Base-by-base conservation (phyloP, 306 rosid genomes). In the Sesbania bispinosa region DNA sequence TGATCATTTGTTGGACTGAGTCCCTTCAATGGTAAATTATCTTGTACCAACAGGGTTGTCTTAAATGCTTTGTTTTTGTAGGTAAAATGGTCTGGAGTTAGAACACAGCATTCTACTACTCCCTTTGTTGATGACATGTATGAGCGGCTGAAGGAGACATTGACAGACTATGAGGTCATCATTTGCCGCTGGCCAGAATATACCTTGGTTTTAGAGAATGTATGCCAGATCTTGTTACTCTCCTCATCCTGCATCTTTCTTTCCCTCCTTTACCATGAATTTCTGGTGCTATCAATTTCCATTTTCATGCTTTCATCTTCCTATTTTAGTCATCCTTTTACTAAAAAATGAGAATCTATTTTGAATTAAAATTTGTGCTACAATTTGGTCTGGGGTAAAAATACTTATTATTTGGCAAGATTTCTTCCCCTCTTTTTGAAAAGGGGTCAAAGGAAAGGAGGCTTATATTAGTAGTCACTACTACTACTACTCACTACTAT, bases 121-220 rank as follows among this genome's bases (percentile, higher is more conserved):
- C 99, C 99, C 57, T 95, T 95, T 85, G 80, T 95, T 33, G 99
- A 87, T 86, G 99, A 95, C 62, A 91, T 95, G 96, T 95, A 91
- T 78, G 96, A 91, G 36, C 93, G 88, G 63, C 85, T 95, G 80
- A 89, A 86, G 80, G 96, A 82, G 82, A 91, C 96, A 18, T 82
- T 95, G 85, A 85, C 88, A 20, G 96, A 88, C 67, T 95, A 88
- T 52, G 96, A 89, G 80, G 86, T 91, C 83, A 91, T 95, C 77
- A 91, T 91, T 85, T 86, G 92, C 86, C 89, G 97, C 47, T 95
- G 99, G 99, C 99, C 99, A 3, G 97, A 95, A 54, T 95, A 95
- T 80, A 85, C 91, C 20, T 59, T 89, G 69, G 86, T 80, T 71
- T 79, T 95, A 21, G 99, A 95, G 77, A 85, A 86, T 77, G 99